Evolutionary conservation across 768 basidiomycete genomes (phyloP).

Genomic region (Glaciozyma martinii): DNA sequence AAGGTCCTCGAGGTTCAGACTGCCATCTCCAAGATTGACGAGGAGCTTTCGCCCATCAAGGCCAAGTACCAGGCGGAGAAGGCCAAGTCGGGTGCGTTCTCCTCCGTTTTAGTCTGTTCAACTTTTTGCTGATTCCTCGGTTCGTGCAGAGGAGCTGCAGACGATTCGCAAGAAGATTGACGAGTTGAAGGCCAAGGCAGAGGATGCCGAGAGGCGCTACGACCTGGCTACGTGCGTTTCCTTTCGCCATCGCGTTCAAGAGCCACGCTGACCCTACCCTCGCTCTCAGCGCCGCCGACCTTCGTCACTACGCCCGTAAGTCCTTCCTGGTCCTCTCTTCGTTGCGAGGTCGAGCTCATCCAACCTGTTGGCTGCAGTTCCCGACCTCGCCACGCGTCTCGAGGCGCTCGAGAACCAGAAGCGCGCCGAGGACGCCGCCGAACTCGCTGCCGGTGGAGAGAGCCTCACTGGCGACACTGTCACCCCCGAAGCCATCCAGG

Average conservation of each 20-base stretch:
- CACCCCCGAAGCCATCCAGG: slow-evolving; percentile 67
- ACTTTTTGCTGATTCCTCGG: not conserved
- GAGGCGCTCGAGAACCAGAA: slow-evolving; percentile 56
- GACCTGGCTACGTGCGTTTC: slow-evolving; percentile 40
- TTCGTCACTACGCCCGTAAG: slow-evolving; percentile 43
- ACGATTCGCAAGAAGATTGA: slow-evolving; percentile 71
- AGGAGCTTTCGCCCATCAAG: slow-evolving; percentile 44
- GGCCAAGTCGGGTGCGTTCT: slow-evolving; percentile 17
- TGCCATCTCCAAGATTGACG: slow-evolving; percentile 55
- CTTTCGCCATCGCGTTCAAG: slow-evolving; percentile 21
- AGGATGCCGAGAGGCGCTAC: slow-evolving; percentile 81
- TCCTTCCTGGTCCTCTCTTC: not conserved
- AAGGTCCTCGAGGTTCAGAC: slow-evolving; percentile 57
- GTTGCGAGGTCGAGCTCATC: slow-evolving; percentile 37
- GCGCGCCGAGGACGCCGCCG: slow-evolving; percentile 51
- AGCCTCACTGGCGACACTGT: slow-evolving; percentile 36
- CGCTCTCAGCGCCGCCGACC: slow-evolving; percentile 71
- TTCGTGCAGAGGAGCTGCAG: slow-evolving; percentile 55
- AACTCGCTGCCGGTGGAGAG: slow-evolving; percentile 32
- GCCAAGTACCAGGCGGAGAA: slow-evolving; percentile 36
- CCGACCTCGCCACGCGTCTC: slow-evolving; percentile 60
- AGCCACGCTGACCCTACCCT: slow-evolving; percentile 31
- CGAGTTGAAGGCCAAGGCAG: slow-evolving; percentile 79
- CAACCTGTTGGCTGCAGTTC: slow-evolving; percentile 67
- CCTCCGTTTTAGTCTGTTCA: not conserved